Conservation (phyloP, 176 grass and related monocot genomes). For the Aegilops tauschii region DNA sequence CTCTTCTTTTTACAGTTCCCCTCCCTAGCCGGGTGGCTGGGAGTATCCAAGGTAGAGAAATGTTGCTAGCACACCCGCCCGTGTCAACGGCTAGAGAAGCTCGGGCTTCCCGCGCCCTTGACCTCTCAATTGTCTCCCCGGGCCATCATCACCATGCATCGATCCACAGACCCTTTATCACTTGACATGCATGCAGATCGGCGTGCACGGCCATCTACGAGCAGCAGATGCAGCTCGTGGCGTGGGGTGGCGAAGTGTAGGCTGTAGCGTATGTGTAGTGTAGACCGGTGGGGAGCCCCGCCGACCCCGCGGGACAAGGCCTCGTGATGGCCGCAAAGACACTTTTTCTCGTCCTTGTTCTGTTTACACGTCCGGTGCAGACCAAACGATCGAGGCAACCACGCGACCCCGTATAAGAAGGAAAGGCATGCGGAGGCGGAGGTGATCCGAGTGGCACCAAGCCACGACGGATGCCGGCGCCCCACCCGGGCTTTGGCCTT, state of each 20-base stretch:
- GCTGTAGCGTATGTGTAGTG: not conserved
- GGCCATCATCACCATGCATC: constrained; percentile 7
- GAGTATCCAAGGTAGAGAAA: not conserved
- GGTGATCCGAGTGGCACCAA: not conserved
- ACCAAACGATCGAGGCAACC: not conserved
- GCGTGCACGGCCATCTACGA: not conserved
- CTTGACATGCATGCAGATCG: not conserved
- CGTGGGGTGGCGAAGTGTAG: not conserved
- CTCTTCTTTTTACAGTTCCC: constrained; percentile 31
- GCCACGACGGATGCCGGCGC: not conserved
- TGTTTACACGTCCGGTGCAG: not conserved
- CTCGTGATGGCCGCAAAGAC: constrained; percentile 18
- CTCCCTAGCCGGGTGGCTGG: not conserved
- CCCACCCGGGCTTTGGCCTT: not conserved
- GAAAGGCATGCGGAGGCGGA: not conserved
- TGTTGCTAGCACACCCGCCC: not conserved
- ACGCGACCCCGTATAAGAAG: not conserved
- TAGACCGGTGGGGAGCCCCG: not conserved
- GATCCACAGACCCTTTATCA: not conserved
- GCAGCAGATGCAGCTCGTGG: not conserved
- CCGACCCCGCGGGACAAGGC: not conserved
- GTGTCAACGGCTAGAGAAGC: constrained; percentile 48
- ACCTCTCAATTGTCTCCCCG: not conserved
- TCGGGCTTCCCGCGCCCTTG: constrained; percentile 19
- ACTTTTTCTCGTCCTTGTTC: not conserved